Base-by-base conservation (phyloP, 805 yeast species). In the Hanseniaspora meyeri region DNA sequence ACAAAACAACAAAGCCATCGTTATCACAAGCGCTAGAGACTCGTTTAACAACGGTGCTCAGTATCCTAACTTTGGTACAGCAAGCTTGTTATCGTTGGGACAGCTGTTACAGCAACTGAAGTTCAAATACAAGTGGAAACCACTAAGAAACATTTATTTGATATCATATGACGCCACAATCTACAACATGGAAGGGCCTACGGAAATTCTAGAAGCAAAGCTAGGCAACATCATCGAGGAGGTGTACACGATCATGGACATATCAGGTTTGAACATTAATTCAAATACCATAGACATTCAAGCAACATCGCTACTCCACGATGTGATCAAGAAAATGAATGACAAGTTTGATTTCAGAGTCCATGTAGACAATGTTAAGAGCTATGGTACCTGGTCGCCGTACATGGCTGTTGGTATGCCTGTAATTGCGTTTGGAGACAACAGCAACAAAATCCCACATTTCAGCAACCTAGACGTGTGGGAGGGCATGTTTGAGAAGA, bases 1-100 rank as follows among this genome's bases (percentile, higher is more conserved):
- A 65, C 95, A 87, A 68, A 71, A 74, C 20, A 87, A 80, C 20
- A 77, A 79, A 60, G 87, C 87, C 0, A 70, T 91, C 4, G 73
- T 90, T 2, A 78, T 91, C 57, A 96, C 95, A 0, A 89, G 96
- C 0, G 78, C 85, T 4, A 73, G 96, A 61, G 96, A 89, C 65
- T 73, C 95, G 0, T 72, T 81, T 27, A 80, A 88, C 59, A 77
- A 71, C 61, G 97, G 96, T n/a, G 82, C 95, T 0, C 69, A 78
- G 3, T 74, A 79, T 37, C 81, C 89, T 9, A 78, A 80, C 60
- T 81, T 95, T 3, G 95, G 95, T 0, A 82, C 93, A 1, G 80
- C 83, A 0, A 72, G 84, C 1, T 64, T 90, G 55, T 68, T 90
- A 24, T 91, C 90, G 60, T 68, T 90, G 58, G 79, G 86, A 10